Percentiles rank a stretch among this genome's conserved stretches.
These are phyloP conservation scores for Nicotiana attenuata DNA, from an alignment of 257 asterid genomes.

Conservation along the genomic window DNA sequence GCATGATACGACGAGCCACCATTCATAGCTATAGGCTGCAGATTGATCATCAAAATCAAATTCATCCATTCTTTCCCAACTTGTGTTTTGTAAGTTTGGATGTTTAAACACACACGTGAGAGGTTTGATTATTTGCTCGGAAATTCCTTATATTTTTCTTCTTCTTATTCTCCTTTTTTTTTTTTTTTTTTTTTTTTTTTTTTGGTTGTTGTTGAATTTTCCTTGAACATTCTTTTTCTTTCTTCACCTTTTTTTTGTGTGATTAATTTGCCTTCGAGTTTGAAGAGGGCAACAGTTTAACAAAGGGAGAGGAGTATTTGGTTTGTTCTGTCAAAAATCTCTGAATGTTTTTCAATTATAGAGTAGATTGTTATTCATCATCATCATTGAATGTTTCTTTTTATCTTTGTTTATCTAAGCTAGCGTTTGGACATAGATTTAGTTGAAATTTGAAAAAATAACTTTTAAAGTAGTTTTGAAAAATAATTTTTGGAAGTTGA, in stretches of 20 bases:
- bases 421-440: too few relatives aligned
- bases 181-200: neutral
- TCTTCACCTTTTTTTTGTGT: slow-evolving; percentile 28
- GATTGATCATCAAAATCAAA: neutral
- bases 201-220: neutral
- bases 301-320: slow-evolving; percentile 19
- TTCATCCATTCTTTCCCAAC: slow-evolving; percentile 16
- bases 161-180: neutral
- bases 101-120: slow-evolving; percentile 30
- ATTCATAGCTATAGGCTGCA: slow-evolving; percentile 38
- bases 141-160: slow-evolving; percentile 22
- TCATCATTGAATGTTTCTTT: neutral
- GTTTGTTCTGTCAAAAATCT: slow-evolving; percentile 18
- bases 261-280: slow-evolving; percentile 37
- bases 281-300: slow-evolving; percentile 20
- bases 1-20: slow-evolving; percentile 64
- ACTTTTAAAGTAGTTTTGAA: too few relatives aligned
- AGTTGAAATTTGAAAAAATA: too few relatives aligned
- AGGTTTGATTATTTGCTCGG: slow-evolving; percentile 28
- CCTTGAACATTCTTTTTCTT: slow-evolving; percentile 11
- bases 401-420: neutral
- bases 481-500: too few relatives aligned
- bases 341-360: neutral
- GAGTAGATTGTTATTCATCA: neutral
- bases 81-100: slow-evolving; percentile 33